These are phyloP conservation scores for Naganishia vishniacii DNA, from an alignment of 768 basidiomycete species.

Conservation along the genomic window DNA sequence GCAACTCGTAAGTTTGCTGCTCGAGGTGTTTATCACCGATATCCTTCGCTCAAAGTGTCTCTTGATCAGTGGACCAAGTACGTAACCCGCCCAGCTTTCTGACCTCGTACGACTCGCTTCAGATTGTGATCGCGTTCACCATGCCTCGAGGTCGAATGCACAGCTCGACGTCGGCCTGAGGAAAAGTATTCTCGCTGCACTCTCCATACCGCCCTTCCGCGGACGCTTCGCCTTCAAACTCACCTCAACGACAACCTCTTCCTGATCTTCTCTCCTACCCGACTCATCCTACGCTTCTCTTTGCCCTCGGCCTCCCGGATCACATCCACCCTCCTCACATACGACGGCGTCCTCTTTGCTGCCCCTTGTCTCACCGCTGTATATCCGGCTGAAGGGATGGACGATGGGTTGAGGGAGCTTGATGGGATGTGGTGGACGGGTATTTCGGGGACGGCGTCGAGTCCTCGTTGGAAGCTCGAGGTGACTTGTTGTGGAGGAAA, in stretches of 20 bases:
- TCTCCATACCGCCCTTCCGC: not conserved
- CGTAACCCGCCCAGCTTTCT: too few species aligned
- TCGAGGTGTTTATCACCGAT: too few species aligned
- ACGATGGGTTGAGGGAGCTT: not conserved
- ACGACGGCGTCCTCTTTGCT: constrained; percentile 13
- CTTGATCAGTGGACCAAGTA: too few species aligned
- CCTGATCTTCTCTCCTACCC: constrained; percentile 83
- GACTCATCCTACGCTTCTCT: constrained; percentile 47
- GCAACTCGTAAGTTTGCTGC: too few species aligned
- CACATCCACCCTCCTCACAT: constrained; percentile 23
- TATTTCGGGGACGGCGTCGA: not conserved
- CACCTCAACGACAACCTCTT: constrained; percentile 93
- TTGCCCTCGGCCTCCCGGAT: constrained; percentile 6
- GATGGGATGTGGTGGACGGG: constrained; percentile 9
- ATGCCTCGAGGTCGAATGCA: not conserved
- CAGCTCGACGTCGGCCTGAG: constrained; percentile 28
- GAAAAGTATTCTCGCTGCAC: constrained; percentile 26
- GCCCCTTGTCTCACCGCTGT: not conserved
- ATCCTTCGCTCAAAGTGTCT: too few species aligned
- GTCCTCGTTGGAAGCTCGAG: not conserved
- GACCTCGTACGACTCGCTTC: not conserved
- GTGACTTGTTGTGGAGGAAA: not conserved
- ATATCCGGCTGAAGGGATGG: not conserved
- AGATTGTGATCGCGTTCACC: not conserved
- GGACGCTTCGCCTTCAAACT: constrained; percentile 49